Evolutionary conservation across 2,329 filamentous ascomycete genomes (phyloP).

Genomic region (Amphichorda felina): DNA sequence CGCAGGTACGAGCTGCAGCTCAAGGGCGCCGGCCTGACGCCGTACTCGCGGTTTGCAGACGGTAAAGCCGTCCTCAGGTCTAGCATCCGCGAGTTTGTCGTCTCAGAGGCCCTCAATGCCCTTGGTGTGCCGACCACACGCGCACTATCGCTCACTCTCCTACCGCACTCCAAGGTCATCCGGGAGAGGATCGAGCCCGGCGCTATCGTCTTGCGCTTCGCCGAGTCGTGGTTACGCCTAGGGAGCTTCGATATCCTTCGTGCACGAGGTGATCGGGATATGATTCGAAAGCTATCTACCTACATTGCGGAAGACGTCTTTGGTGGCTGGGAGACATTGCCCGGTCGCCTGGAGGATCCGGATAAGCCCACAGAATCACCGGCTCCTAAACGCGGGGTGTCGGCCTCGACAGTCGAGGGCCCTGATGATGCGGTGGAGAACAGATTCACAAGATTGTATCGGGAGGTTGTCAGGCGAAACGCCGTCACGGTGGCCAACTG

Average conservation of each 20-base stretch:
- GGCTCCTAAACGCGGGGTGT: slow-evolving; percentile 37
- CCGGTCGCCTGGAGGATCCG: slow-evolving; percentile 43
- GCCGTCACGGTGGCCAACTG: slow-evolving; percentile 81
- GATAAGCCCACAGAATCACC: slow-evolving; percentile 30
- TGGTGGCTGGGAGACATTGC: slow-evolving; percentile 75
- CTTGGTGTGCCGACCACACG: slow-evolving; percentile 78
- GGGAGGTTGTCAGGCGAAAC: slow-evolving; percentile 77
- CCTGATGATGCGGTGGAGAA: slow-evolving; percentile 63
- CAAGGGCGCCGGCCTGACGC: slow-evolving; percentile 87
- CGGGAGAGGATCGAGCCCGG: slow-evolving; percentile 79
- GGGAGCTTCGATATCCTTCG: slow-evolving; percentile 95
- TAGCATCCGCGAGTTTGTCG: slow-evolving; percentile 88
- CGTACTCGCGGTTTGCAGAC: slow-evolving; percentile 93
- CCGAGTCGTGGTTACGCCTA: slow-evolving; percentile 80
- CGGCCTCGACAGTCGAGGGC: slow-evolving; percentile 52
- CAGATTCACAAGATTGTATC: slow-evolving; percentile 74
- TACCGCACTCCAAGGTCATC: slow-evolving; percentile 60
- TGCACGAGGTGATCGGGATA: slow-evolving; percentile 62
- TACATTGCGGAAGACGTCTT: slow-evolving; percentile 86
- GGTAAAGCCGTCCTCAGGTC: slow-evolving; percentile 87
- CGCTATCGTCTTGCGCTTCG: slow-evolving; percentile 85
- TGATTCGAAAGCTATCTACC: slow-evolving; percentile 63
- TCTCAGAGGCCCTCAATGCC: slow-evolving; percentile 79
- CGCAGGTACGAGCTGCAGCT: slow-evolving; percentile 80
- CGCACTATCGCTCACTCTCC: slow-evolving; percentile 69